Conservation (phyloP, 1,284 basidiomycete genomes). For the Cerioporus squamosus region DNA sequence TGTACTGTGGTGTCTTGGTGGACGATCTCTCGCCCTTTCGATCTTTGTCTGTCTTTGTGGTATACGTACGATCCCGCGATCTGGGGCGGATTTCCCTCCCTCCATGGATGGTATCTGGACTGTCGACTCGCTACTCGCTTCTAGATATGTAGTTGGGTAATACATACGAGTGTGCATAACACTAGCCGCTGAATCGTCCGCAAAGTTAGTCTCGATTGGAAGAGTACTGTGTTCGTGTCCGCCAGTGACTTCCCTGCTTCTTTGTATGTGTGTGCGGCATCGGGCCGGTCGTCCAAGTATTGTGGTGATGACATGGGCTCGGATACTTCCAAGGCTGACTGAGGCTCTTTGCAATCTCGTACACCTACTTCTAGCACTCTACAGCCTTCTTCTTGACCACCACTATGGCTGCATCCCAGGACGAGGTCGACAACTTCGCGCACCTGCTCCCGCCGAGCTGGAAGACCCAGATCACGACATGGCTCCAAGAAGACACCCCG, state of each 20-base stretch:
- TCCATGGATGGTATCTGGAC: neutral
- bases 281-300: too few species aligned
- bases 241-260: too few species aligned
- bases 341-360: neutral
- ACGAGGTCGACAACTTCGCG: slow-evolving; percentile 48
- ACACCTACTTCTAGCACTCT: neutral
- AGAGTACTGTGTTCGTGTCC: too few species aligned
- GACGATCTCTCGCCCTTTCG: neutral
- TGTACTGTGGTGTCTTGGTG: too few species aligned
- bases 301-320: too few species aligned
- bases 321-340: too few species aligned
- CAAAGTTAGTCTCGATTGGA: too few species aligned
- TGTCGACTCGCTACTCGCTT: slow-evolving; percentile 7
- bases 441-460: slow-evolving; percentile 91
- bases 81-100: neutral
- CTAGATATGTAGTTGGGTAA: slow-evolving; percentile 5
- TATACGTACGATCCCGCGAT: slow-evolving; percentile 2
- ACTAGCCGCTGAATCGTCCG: neutral
- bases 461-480: slow-evolving; percentile 80
- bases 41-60: neutral
- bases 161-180: neutral
- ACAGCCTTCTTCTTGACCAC: neutral
- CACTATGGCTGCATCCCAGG: slow-evolving; percentile 23
- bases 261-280: too few species aligned
- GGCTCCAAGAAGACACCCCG: slow-evolving; percentile 95